Conservation (phyloP, 305 asterid genomes). For the Fraxinus nigra region DNA sequence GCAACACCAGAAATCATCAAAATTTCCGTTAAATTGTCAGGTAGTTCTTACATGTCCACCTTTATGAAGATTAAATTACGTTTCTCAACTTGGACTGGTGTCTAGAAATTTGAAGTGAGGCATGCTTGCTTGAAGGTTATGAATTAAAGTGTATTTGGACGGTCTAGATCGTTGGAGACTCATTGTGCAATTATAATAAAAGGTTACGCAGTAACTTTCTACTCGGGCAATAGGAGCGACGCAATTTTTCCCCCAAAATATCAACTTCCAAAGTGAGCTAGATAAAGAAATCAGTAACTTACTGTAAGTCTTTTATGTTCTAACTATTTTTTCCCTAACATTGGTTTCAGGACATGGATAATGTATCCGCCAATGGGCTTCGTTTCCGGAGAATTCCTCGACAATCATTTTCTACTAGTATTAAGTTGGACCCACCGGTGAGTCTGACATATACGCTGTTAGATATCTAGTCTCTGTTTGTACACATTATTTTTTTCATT, state of each 20-base stretch:
- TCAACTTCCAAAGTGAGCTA: constrained; percentile 2
- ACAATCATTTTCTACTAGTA: constrained; percentile 56
- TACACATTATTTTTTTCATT: too few relatives aligned
- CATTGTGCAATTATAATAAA: neutral
- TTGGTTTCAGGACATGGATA: constrained; percentile 60
- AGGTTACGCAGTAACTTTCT: neutral
- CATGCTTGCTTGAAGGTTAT: neutral
- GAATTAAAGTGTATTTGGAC: neutral
- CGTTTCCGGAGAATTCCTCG: constrained; percentile 82
- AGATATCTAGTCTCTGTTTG: neutral
- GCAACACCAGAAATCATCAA: neutral
- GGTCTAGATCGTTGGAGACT: neutral
- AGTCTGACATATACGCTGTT: constrained; percentile 27
- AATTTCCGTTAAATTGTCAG: neutral
- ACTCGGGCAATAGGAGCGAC: neutral
- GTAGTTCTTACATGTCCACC: neutral
- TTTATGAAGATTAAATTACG: neutral
- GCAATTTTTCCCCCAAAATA: neutral
- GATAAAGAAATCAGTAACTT: neutral
- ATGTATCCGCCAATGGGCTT: constrained; percentile 49
- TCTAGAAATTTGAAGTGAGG: neutral
- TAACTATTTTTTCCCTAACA: neutral
- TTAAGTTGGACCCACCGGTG: constrained; percentile 86
- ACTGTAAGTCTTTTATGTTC: neutral
- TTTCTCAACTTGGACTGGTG: neutral